These are phyloP conservation scores for Rosa persica DNA, from an alignment of 306 rosid genomes.

Conservation along the genomic window DNA sequence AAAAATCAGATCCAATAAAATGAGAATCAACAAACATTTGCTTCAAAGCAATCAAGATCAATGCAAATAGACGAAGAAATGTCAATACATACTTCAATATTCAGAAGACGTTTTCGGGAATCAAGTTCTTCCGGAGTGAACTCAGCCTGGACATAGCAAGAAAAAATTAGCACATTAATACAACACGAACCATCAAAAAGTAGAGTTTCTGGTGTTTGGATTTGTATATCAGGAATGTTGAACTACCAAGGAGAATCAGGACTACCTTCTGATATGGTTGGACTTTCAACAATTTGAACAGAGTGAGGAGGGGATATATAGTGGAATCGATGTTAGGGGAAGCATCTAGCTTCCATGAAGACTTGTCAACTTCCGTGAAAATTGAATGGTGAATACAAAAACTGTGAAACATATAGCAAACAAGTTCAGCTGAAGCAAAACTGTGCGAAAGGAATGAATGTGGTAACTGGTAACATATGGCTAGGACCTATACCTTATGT, in stretches of 20 bases:
- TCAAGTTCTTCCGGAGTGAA: constrained; percentile 79
- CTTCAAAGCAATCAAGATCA: background rate
- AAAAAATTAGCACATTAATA: background rate
- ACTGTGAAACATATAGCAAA: constrained; percentile 37
- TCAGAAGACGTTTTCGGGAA: constrained; percentile 61
- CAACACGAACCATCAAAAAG: background rate
- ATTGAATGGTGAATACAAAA: constrained; percentile 57
- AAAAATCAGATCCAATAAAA: background rate
- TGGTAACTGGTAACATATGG: background rate
- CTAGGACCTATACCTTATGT: constrained; percentile 48
- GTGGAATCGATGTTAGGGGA: constrained; percentile 43
- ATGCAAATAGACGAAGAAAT: background rate
- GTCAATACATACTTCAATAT: constrained; percentile 46
- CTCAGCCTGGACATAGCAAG: constrained; percentile 57
- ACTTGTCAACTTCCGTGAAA: constrained; percentile 42
- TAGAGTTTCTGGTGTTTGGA: background rate
- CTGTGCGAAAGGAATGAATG: background rate
- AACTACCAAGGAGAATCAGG: background rate
- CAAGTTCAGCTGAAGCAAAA: background rate
- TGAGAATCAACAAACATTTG: background rate
- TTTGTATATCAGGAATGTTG: constrained; percentile 5
- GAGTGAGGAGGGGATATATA: constrained; percentile 57
- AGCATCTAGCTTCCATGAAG: constrained; percentile 69
- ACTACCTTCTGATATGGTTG: constrained; percentile 60
- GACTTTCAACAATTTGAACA: constrained; percentile 58